Percentiles rank a stretch among this genome's conserved stretches.
Evolutionary conservation across 129 eudicot species (phyloP).

Genomic region (Sambucus nigra): DNA sequence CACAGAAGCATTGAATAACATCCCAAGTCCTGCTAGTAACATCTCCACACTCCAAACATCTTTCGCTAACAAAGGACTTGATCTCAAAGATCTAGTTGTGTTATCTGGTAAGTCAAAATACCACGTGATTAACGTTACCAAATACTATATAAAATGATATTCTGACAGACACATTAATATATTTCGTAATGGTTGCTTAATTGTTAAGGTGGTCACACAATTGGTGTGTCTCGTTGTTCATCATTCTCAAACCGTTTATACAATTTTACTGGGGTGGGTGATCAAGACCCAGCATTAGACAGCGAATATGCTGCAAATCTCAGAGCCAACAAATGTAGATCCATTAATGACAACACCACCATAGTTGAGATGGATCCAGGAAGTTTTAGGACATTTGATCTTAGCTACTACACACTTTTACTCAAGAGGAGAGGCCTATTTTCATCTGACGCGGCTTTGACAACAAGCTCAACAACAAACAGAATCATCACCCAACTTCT

Average conservation of each 20-base stretch:
- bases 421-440: neutral
- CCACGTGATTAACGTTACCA: no score
- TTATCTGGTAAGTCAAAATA: neutral
- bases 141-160: no score
- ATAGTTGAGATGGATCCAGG: slow-evolving; percentile 15
- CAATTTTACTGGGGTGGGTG: slow-evolving; percentile 20
- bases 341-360: neutral
- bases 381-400: slow-evolving; percentile 5
- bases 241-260: slow-evolving; percentile 12
- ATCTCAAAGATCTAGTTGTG: neutral
- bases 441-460: neutral
- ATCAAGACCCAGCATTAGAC: slow-evolving; percentile 20
- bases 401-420: neutral
- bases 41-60: neutral
- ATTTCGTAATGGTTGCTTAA: neutral
- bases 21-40: neutral
- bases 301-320: neutral
- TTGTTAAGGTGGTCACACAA: slow-evolving; percentile 21
- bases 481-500: neutral
- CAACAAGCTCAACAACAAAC: neutral
- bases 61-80: neutral
- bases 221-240: slow-evolving; percentile 16
- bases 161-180: no score
- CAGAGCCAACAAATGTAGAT: slow-evolving; percentile 5
- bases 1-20: neutral